Base-by-base conservation (phyloP, 345 rosid genomes). In the Dipteronia sinensis region DNA sequence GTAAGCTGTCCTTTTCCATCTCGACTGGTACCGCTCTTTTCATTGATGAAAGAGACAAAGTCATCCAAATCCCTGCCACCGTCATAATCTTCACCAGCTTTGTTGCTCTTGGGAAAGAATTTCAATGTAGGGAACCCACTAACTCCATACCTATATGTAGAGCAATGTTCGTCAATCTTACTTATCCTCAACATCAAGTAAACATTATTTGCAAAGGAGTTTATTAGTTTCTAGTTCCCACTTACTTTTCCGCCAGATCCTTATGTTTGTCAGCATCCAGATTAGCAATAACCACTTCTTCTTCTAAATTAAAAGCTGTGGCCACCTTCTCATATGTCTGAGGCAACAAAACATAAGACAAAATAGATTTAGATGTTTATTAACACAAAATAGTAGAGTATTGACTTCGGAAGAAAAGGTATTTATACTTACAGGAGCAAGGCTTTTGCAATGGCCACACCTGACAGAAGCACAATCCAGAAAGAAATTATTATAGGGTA, bases 371-470 rank as follows among this genome's bases (percentile, higher is more conserved):
- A 76, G 49, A 77, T 76, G 31, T 75, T 23, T 49, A 69, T 6
- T 38, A 23, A 8, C 59, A 51, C 49, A 55, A 0, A 71, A 51
- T 17, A 25, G 59, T 76, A 40, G 44, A 70, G 62, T 23, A 53
- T 12, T 31, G 61, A 58, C 29, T 53, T 23, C 23, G 25, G 2
- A 59, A 53, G 25, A 76, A 73, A 72, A 11, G 69, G 40, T 23
- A 79, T 8, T 55, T 62, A 23, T 22, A 80, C 95, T 81, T 90
- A 96, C 98, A 71, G 99, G 99, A 85, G 99, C 99, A 42, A 97
- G 98, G 63, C 72, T 85, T 82, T 97, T 94, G 90, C 99, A 97
- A 81, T 97, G 99, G 67, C 99, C 99, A 83, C 99, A 97, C 99
- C 99, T 96, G 88, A 68, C 62, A 82, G 66, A 82, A 76, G 73